phyloP scores from a whole-genome alignment of 2,329 filamentous ascomycete genomes.

The Fragosphaeria purpurea region DNA sequence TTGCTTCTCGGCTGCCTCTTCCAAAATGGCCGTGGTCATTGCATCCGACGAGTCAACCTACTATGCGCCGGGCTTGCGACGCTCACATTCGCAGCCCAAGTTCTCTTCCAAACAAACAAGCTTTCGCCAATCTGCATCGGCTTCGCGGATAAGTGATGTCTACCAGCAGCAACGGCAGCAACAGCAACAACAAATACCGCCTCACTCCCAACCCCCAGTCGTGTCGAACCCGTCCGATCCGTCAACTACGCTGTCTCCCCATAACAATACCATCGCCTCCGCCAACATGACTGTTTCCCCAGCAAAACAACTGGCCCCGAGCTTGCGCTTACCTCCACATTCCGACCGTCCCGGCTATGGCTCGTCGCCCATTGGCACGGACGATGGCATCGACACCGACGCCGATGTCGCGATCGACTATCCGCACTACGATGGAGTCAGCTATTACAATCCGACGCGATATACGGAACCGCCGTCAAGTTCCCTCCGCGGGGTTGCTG shows the following conservation, averaged over 20 bases:
- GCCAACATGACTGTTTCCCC: constrained; percentile 40
- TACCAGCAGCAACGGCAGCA: constrained; percentile 26
- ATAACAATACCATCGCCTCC: constrained; percentile 40
- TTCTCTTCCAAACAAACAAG: constrained; percentile 35
- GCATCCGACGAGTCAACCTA: constrained; percentile 47
- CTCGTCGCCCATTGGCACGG: constrained; percentile 22
- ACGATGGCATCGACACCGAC: constrained; percentile 9
- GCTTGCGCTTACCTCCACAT: constrained; percentile 50
- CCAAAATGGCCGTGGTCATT: constrained; percentile 46
- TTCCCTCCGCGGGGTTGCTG: constrained; percentile 33
- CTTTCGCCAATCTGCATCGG: constrained; percentile 36
- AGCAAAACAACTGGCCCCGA: constrained; percentile 45
- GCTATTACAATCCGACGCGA: constrained; percentile 33
- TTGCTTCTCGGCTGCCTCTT: not conserved
- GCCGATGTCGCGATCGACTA: constrained; percentile 9
- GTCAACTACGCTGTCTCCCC: constrained; percentile 47
- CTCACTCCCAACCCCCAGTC: constrained; percentile 21
- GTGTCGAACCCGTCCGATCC: constrained; percentile 40
- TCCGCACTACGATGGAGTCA: constrained; percentile 35
- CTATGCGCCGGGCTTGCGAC: constrained; percentile 45
- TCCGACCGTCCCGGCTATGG: constrained; percentile 34
- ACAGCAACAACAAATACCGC: constrained; percentile 1
- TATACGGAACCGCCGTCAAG: constrained; percentile 34
- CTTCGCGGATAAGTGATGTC: constrained; percentile 36
- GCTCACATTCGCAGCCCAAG: constrained; percentile 51